Evolutionary conservation across 495 filamentous ascomycete genomes (phyloP), one percentile per base, ranked within the genome.

Genomic region (Parachaetomium inaequale): DNA sequence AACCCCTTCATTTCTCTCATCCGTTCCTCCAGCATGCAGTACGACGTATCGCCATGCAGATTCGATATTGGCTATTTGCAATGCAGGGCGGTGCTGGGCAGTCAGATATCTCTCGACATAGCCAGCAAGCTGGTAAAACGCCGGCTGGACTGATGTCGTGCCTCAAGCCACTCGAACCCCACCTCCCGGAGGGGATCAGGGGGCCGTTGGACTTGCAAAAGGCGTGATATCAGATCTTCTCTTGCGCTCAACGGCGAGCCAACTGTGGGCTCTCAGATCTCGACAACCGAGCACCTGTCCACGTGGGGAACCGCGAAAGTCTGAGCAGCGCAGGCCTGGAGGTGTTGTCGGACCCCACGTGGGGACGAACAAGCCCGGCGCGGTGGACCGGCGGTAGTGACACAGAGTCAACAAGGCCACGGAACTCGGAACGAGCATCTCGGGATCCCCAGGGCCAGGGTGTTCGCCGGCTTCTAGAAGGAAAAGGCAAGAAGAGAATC

Each of bases 91-190:
- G 61, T 55, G 43, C 45, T 61, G 52, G 59, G 38, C 61, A 62
- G 29, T 40, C 49, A 62, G 64, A 55, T 62, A 59, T 66, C 54
- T 58, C 55, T 66, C 59, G 65, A 55, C 51, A 73, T 64, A 66
- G 66, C 73, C 73, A 72, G 63, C 63, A 66, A 68, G 62, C 68
- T 70, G 74, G 69, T 68, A 77, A 75, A 76, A 73, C 74, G 68
- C 68, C 65, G 71, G 67, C 61, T 72, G 66, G 70, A 61, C 56
- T 59, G 23, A 61, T 65, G 63, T 63, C 34, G 56, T 67, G 55
- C 59, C 65, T 60, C 50, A 59, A 62, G 56, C 49, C 61, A 62
- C 55, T 36, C 11, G 58, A 64, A 32, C 62, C 61, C 54, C 52
- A 31, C 50, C 57, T 67, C 55, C 59, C 23, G 46, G 56, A 28